Evolutionary conservation across 805 yeast genomes (phyloP).

Genomic region (Zygosaccharomyces rouxii): DNA sequence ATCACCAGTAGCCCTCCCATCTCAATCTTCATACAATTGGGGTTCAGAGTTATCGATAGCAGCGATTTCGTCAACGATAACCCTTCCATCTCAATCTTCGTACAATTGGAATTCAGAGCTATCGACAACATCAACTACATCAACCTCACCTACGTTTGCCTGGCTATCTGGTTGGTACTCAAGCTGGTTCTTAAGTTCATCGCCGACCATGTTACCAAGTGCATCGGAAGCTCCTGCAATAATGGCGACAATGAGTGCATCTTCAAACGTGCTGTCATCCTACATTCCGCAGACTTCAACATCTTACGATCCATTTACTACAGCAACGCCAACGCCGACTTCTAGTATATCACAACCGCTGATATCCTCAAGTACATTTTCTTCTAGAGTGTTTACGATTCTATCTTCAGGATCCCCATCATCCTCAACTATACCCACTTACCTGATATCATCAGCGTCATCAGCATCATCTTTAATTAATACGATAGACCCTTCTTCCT

Average conservation of each 20-base stretch:
- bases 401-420: background rate
- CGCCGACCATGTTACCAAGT: background rate
- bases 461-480: background rate
- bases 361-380: background rate
- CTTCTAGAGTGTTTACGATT: background rate
- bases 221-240: background rate
- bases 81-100: background rate
- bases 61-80: background rate
- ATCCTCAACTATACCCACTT: background rate
- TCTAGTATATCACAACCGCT: background rate
- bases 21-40: background rate
- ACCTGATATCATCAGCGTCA: background rate
- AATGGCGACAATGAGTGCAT: background rate
- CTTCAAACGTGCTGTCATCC: background rate
- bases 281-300: background rate
- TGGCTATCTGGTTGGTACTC: constrained; percentile 2
- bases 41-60: background rate
- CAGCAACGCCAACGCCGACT: background rate
- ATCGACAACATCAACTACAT: background rate
- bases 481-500: background rate
- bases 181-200: constrained; percentile 4
- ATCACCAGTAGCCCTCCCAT: too few species aligned
- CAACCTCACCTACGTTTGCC: background rate
- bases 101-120: background rate
- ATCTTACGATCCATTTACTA: background rate